phyloP scores from a whole-genome alignment of 179 eudicot species.

The Camellia oleifera region DNA sequence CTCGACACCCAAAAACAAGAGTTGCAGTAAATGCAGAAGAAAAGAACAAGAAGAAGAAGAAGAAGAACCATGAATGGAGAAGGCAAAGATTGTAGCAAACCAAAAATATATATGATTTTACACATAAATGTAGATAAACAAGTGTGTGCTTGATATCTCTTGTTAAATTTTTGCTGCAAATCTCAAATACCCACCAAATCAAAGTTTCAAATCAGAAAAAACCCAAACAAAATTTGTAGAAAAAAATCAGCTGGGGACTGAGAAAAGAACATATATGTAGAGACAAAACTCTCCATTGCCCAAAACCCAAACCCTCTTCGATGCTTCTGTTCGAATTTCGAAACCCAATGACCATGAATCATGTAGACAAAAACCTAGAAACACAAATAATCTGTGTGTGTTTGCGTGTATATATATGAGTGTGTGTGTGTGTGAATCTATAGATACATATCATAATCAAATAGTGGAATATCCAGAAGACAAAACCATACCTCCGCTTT shows the following conservation, averaged over 20 bases:
- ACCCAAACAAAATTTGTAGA: background rate
- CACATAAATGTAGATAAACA: too few species aligned
- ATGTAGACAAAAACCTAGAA: conserved; percentile 17
- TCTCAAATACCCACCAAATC: background rate
- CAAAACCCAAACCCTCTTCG: conserved; percentile 28
- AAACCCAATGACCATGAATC: conserved; percentile 31
- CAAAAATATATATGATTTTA: too few species aligned
- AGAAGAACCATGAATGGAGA: background rate
- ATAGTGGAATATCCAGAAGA: conserved; percentile 35
- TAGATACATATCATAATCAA: conserved; percentile 2
- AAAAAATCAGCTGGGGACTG: conserved; percentile 10
- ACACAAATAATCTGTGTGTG: background rate
- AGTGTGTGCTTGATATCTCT: too few species aligned
- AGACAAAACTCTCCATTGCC: conserved; percentile 34
- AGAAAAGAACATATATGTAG: conserved; percentile 24
- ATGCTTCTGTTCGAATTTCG: conserved; percentile 36
- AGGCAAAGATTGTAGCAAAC: background rate
- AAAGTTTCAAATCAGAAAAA: background rate
- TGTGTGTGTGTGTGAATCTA: background rate
- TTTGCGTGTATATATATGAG: background rate
- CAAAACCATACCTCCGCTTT: conserved; percentile 26
- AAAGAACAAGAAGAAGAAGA: too few species aligned
- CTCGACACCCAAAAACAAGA: background rate
- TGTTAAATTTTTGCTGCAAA: background rate
- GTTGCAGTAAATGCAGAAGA: background rate